A percentile compares a stretch with the other conserved stretches of the same genome.
These are phyloP conservation scores for Pythium dissotocum DNA, from an alignment of 352 stramenopile species.

Conservation along the genomic window DNA sequence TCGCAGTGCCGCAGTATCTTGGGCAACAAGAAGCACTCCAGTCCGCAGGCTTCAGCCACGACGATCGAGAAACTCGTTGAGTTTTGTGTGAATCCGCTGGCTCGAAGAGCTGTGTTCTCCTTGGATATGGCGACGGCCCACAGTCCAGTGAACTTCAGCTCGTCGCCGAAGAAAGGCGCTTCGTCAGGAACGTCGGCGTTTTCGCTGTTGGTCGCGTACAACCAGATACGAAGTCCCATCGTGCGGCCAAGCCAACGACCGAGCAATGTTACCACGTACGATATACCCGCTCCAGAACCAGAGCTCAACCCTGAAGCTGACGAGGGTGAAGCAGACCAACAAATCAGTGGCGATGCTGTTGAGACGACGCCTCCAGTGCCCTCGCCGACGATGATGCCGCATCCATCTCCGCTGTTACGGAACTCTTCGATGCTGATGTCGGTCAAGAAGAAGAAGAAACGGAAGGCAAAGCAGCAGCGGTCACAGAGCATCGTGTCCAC, in stretches of 20 bases:
- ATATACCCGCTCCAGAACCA: background rate
- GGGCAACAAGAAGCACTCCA: conserved; percentile 19
- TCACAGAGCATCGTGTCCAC: conserved; percentile 14
- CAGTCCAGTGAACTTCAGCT: conserved; percentile 40
- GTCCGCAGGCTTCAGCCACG: conserved; percentile 7
- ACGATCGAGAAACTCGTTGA: conserved; percentile 56
- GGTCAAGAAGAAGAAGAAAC: conserved; percentile 35
- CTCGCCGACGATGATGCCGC: background rate
- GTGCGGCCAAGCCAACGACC: conserved; percentile 51
- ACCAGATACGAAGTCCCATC: conserved; percentile 49
- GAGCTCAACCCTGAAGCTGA: background rate
- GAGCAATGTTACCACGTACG: conserved; percentile 13
- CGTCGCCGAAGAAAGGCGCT: conserved; percentile 38
- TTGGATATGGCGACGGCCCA: conserved; percentile 35
- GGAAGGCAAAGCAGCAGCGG: conserved; percentile 8
- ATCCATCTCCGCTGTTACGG: conserved; percentile 2
- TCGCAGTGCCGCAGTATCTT: conserved; percentile 45
- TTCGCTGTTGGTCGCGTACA: conserved; percentile 52
- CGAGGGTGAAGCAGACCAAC: background rate
- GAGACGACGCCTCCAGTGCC: background rate
- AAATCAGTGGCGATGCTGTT: background rate
- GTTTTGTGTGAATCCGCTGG: conserved; percentile 41
- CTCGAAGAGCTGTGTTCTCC: conserved; percentile 30
- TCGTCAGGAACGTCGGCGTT: conserved; percentile 15
- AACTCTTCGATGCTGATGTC: conserved; percentile 1